Evolutionary conservation across 2,329 filamentous ascomycete species (phyloP), one percentile per base, ranked within the genome.

Genomic region (Cordyceps cicadae): DNA sequence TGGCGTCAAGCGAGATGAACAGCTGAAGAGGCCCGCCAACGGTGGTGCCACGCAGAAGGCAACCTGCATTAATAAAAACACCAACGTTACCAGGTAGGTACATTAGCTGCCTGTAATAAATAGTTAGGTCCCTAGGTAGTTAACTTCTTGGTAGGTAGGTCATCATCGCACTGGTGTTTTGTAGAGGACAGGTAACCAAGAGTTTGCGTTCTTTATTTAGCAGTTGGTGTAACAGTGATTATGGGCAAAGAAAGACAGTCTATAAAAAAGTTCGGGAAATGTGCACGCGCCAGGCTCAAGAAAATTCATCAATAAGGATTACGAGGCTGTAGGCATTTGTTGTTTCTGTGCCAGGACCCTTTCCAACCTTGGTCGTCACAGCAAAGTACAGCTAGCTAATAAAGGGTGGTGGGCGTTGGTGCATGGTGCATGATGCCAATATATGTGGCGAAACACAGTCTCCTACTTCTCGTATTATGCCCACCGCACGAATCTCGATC

Each of bases 371-470:
- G 11, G 21, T 21, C 45, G 26, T 21, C 45, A 48, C 21, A 48
- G 12, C 17, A 48, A 54, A 34, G 24, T 9, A 14, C 19, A 19
- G 19, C n/a, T n/a, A n/a, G n/a, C n/a, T n/a, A n/a, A 5, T 34
- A 24, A 14, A 39, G 14, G 14, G 32, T 46, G 5, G 15, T 34
- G 24, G 17, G 53, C 49, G 29, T 29, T 8, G 7, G 29, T 29
- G 21, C 45, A 48, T 26, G 34, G 46, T 34, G 45, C 26, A 41
- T 57, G 15, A 32, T 46, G 41, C 21, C n/a, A 17, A 15, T 34
- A 39, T 57, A 34, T 34, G 54, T 57, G 54, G 54, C 54, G 34
- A 57, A 57, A 57, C 46, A 46, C 14, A 8, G n/a, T 11, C 45
- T 24, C 50, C n/a, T 15, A 14, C 26, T 46, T 57, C 54, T 57